These are phyloP conservation scores for Gracilariopsis chorda DNA, from an alignment of 23 red algal genomes.

Conservation along the genomic window DNA sequence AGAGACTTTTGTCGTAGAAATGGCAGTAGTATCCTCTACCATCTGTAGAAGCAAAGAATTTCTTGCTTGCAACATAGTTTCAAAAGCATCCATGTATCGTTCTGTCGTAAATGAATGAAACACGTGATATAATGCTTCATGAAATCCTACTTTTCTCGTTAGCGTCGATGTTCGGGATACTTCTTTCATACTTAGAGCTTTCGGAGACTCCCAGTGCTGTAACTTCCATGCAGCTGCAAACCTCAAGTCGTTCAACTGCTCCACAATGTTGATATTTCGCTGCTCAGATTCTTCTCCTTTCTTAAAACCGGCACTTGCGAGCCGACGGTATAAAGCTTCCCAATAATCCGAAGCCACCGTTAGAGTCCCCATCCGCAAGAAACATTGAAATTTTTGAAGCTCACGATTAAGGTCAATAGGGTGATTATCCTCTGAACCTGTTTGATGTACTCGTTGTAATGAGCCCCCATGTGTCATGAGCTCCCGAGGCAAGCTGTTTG, in stretches of 20 bases:
- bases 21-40: background rate
- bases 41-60: background rate
- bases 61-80: background rate
- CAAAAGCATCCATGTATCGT: background rate
- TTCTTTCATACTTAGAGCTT: background rate
- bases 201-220: conserved; percentile 65
- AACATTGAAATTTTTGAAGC: conserved; percentile 15
- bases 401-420: conserved; percentile 4
- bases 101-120: conserved; percentile 16
- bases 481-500: background rate
- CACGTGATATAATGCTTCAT: background rate
- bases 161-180: background rate
- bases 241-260: conserved; percentile 48
- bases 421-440: background rate
- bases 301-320: background rate
- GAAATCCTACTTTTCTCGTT: background rate
- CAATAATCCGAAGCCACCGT: conserved; percentile 48
- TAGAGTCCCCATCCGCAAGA: conserved; percentile 38
- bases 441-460: background rate
- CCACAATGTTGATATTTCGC: background rate
- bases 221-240: conserved; percentile 69
- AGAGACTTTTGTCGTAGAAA: background rate
- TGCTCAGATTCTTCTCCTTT: background rate
- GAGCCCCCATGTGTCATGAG: background rate
- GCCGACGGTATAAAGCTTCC: conserved; percentile 1